Percentiles rank a stretch among this genome's conserved stretches.
Conservation (phyloP, 2,329 filamentous ascomycete species). For the Microdochium paspali region DNA sequence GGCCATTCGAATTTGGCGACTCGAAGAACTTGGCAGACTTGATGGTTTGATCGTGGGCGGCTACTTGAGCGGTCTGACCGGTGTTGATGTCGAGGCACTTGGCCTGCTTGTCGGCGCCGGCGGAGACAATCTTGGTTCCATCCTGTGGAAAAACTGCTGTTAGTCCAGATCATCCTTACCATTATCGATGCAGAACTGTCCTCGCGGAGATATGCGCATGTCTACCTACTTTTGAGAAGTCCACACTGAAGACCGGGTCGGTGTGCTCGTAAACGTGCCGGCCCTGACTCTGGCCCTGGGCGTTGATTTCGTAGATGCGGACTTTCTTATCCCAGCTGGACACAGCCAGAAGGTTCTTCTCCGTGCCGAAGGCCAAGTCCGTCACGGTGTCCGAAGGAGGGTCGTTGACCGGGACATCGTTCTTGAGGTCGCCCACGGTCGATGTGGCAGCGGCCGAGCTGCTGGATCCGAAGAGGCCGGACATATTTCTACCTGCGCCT, state of each 20-base stretch:
- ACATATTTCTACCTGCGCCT: constrained; percentile 38
- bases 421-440: constrained; percentile 82
- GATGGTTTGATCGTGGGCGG: constrained; percentile 78
- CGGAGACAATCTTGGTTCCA: constrained; percentile 79
- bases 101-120: constrained; percentile 82
- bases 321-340: constrained; percentile 98
- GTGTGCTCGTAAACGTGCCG: constrained; percentile 83
- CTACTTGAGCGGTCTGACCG: constrained; percentile 61
- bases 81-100: constrained; percentile 75
- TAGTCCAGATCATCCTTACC: not conserved
- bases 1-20: constrained; percentile 48
- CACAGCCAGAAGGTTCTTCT: constrained; percentile 73
- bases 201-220: too few species aligned
- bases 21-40: constrained; percentile 72
- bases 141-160: constrained; percentile 49
- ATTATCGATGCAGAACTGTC: too few species aligned
- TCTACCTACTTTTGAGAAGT: constrained; percentile 76
- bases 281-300: constrained; percentile 68
- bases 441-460: constrained; percentile 46
- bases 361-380: constrained; percentile 62
- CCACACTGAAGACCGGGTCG: constrained; percentile 71
- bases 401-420: constrained; percentile 70
- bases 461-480: constrained; percentile 48
- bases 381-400: constrained; percentile 87
- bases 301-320: constrained; percentile 86